phyloP scores from a whole-genome alignment of 2,329 filamentous ascomycete genomes.

The Pseudopyricularia javanii region DNA sequence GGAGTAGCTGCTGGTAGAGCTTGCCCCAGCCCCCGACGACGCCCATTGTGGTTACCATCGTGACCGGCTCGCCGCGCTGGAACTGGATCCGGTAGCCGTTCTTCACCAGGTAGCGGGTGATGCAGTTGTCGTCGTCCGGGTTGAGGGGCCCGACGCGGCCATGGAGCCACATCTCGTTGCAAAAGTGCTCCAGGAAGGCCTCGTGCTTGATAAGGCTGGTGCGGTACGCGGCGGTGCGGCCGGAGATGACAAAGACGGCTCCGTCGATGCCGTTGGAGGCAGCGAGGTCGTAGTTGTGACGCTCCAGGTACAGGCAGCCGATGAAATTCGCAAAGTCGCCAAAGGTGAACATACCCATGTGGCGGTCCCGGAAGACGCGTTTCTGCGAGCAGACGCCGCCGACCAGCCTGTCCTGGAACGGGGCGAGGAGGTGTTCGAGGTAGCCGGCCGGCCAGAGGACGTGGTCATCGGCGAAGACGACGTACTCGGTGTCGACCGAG shows the following conservation, averaged over 20 bases:
- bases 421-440: slow-evolving; percentile 26
- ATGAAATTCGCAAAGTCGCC: slow-evolving; percentile 39
- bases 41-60: slow-evolving; percentile 41
- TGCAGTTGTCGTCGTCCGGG: slow-evolving; percentile 50
- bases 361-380: slow-evolving; percentile 29
- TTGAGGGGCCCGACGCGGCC: slow-evolving; percentile 29
- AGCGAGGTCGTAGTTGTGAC: slow-evolving; percentile 50
- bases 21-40: slow-evolving; percentile 4
- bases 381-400: slow-evolving; percentile 47
- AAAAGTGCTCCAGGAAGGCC: slow-evolving; percentile 29
- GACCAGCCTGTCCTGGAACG: slow-evolving; percentile 30
- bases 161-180: slow-evolving; percentile 37
- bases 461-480: slow-evolving; percentile 37
- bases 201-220: slow-evolving; percentile 32
- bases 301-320: slow-evolving; percentile 44
- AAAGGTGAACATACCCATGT: too few species aligned
- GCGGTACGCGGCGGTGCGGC: slow-evolving; percentile 38
- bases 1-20: neutral
- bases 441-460: slow-evolving; percentile 34
- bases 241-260: slow-evolving; percentile 43
- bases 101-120: slow-evolving; percentile 39
- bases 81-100: slow-evolving; percentile 40
- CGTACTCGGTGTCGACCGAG: slow-evolving; percentile 24
- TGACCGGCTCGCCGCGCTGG: slow-evolving; percentile 34
- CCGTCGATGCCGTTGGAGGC: slow-evolving; percentile 39